Evolutionary conservation across 2,329 filamentous ascomycete species (phyloP).

Genomic region (Aureobasidium melanogenum): DNA sequence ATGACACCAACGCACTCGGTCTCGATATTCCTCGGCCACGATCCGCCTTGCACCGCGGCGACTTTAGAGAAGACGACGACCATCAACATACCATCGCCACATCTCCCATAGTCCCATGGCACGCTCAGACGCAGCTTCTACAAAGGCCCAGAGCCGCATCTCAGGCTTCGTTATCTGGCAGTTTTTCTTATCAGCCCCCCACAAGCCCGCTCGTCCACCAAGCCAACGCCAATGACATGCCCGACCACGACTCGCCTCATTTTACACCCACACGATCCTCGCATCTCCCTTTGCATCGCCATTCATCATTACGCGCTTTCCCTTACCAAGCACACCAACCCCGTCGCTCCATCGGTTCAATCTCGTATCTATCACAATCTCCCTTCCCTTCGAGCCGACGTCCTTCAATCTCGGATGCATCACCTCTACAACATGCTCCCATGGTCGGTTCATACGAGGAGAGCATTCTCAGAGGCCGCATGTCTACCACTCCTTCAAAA

Average conservation of each 20-base stretch:
- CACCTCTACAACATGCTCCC: conserved; percentile 76
- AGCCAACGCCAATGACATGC: conserved; percentile 71
- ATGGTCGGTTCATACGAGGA: conserved; percentile 99
- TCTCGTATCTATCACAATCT: conserved; percentile 36
- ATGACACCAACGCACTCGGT: conserved; percentile 17
- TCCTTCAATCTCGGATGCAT: conserved; percentile 66
- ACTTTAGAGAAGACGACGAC: conserved; percentile 45
- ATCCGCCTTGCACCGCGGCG: conserved; percentile 59
- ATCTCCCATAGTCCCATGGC: conserved; percentile 50
- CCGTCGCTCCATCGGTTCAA: conserved; percentile 61
- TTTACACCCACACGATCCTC: conserved; percentile 19
- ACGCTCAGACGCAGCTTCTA: conserved; percentile 25
- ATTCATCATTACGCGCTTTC: conserved; percentile 19
- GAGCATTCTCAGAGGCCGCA: conserved; percentile 85
- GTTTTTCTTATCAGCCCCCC: conserved; percentile 76
- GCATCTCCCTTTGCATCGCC: background rate
- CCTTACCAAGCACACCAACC: conserved; percentile 74
- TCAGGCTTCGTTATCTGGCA: conserved; percentile 62
- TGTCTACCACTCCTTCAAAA: conserved; percentile 92
- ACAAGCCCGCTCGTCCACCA: conserved; percentile 90
- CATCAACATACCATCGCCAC: conserved; percentile 29
- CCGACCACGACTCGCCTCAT: conserved; percentile 40
- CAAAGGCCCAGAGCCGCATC: conserved; percentile 34
- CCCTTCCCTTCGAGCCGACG: conserved; percentile 47
- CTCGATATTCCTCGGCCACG: conserved; percentile 68